Evolutionary conservation across 192 early-diverging fungal genomes (phyloP), one percentile per base, ranked within the genome.

Genomic region (Fimicolochytrium jonesii): DNA sequence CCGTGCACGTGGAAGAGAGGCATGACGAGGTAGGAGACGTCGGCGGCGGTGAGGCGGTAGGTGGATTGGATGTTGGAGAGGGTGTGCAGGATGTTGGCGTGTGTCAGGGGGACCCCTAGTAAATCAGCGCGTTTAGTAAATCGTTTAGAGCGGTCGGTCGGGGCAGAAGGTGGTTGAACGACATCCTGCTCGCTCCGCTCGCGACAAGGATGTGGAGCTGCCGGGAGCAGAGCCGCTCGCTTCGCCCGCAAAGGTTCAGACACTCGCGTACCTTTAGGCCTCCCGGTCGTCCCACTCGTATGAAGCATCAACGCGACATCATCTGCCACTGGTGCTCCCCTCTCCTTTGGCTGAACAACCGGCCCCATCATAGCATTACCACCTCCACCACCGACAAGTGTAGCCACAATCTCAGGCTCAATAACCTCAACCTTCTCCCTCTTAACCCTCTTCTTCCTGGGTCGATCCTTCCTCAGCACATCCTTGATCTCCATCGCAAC

Each of bases 1-100:
- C 91, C 91, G 66, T 93, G 90, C 6, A 90, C 88, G 64, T 93
- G 91, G 75, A 91, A 90, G 20, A 93, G 78, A 6, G 91, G 90
- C 90, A 92, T 92, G 20, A 91, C 90, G 20, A 92, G 61, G 56
- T 87, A 76, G 4, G 88, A 84, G 18, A 78, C 56, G 69, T 93
- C 91, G 2, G 47, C 31, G 4, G 77, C 61, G 2, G 52, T 59
- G 33, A 93, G 75, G 35, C 77, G 48, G 64, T 88, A 91, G 1
- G 91, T 89, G n/a, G 64, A 47, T 6, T 77, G 64, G 36, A 90
- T 92, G 70, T 93, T 93, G 42, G 63, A 66, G 82, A 91, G 84
- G 0, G 88, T 84, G 22, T 76, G 78, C 7, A 81, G 74, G 26
- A 93, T 68, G 63, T 92, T 91, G 23, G 69, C 73, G 53, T 93